A percentile compares a stretch with the other conserved stretches of the same genome.
Evolutionary conservation across 176 grass and related monocot genomes (phyloP).

Genomic region (Carex pumila): DNA sequence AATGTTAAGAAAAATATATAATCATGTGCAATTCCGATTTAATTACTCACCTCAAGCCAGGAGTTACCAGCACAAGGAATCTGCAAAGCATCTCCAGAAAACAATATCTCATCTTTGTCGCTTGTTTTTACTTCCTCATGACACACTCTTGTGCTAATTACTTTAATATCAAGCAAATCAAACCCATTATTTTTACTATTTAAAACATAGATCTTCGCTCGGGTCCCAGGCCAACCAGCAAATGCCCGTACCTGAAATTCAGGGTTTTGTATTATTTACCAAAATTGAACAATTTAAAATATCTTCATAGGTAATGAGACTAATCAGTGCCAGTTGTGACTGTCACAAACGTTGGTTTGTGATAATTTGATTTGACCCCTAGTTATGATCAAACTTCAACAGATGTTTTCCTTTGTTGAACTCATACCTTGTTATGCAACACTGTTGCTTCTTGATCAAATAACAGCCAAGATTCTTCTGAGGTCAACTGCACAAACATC

Average conservation of each 20-base stretch:
- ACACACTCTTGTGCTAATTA: conserved; percentile 61
- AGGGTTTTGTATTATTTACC: conserved; percentile 22
- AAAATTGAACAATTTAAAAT: not conserved
- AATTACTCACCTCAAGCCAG: conserved; percentile 63
- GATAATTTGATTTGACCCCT: conserved; percentile 23
- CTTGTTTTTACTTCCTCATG: conserved; percentile 20
- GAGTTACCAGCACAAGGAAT: conserved; percentile 62
- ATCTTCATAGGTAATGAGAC: not conserved
- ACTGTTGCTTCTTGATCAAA: conserved; percentile 75
- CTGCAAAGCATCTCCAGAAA: conserved; percentile 55
- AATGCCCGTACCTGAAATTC: conserved; percentile 70
- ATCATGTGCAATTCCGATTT: not conserved
- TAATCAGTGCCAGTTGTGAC: not conserved
- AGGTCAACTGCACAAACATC: conserved; percentile 51
- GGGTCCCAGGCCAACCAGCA: conserved; percentile 91
- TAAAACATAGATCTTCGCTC: conserved; percentile 50
- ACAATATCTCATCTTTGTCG: conserved; percentile 54
- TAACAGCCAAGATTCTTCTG: conserved; percentile 71
- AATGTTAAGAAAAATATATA: conserved; percentile 1
- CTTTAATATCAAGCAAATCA: conserved; percentile 56
- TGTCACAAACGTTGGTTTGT: conserved; percentile 38
- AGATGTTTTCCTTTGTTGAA: not conserved
- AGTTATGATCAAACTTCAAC: not conserved
- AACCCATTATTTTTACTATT: conserved; percentile 35
- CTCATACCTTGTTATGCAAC: conserved; percentile 85